Base-by-base conservation (phyloP, 768 basidiomycete genomes). In the Boletus huronensis region DNA sequence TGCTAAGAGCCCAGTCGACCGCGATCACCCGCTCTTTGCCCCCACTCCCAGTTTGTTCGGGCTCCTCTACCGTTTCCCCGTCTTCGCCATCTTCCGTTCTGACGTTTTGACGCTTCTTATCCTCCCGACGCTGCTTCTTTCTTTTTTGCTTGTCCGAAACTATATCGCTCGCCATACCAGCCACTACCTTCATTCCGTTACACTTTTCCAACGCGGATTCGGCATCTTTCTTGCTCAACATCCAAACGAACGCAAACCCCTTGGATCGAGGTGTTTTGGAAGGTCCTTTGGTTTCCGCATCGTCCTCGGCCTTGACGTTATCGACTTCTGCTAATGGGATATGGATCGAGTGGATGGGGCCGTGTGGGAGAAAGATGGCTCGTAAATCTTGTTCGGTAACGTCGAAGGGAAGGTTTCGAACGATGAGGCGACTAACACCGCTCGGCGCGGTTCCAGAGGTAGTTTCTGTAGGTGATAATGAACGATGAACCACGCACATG, bases 231-330 rank as follows among this genome's bases (percentile, higher is more conserved):
- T 82, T 85, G 64, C 83, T 84, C 59, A 93, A 70, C 82, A 92
- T 93, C 92, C 93, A 96, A 10, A 98, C 85, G 63, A 98, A 98
- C 0, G 93, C 96, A 61, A 96, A 98, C 0, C 95, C 93, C 61
- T 87, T 86, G 40, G 81, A 76, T 29, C 80, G 75, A 23, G 54
- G 11, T 13, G 62, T 40, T 43, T 70, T 71, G 38, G 54, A 16
- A 2, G n/a, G 6, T 14, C 3, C 25, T 28, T 31, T 39, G 7
- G 25, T 35, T 28, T 66, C 70, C n/a, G 64, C 65, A 6, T 68
- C 70, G 5, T 69, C 73, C 3, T 68, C 67, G 1, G 67, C 61
- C 44, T 70, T 55, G 48, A 58, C 48, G 52, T 67, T 56, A 52
- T 59, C 51, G 58, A 60, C 60, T 41, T 74, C 70, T 17, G 72